These are phyloP conservation scores for Zasmidium cellare DNA, from an alignment of 2,329 filamentous ascomycete genomes.

Conservation along the genomic window DNA sequence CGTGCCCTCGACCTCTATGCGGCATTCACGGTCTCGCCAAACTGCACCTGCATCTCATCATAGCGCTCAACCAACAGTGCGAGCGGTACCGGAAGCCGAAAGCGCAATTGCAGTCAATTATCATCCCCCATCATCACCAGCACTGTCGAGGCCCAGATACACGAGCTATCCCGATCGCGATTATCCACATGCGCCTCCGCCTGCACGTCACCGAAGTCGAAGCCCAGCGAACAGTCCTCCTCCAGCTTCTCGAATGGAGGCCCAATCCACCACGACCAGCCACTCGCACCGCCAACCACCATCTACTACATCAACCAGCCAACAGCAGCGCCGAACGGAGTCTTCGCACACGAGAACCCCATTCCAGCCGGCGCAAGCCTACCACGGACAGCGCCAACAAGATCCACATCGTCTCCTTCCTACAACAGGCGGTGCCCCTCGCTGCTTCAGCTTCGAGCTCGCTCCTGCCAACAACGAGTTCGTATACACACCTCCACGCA, in stretches of 20 bases:
- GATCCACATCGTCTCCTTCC: conserved; percentile 2
- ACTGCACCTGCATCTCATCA: neutral
- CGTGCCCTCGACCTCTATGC: neutral
- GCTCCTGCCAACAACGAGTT: neutral
- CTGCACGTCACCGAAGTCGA: neutral
- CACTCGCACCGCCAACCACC: too few species aligned
- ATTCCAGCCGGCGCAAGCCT: neutral
- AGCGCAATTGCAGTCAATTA: neutral
- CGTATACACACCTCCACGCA: neutral
- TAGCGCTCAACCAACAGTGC: neutral
- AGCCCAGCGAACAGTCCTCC: neutral
- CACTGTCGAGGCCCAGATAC: neutral
- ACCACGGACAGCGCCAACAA: neutral
- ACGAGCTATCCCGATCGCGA: neutral
- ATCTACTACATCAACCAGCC: too few species aligned
- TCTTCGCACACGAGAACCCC: neutral
- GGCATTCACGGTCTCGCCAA: neutral
- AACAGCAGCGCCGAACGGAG: neutral
- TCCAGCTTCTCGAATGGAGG: neutral
- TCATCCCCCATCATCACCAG: neutral
- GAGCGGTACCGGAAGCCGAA: neutral
- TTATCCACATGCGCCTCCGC: conserved; percentile 4
- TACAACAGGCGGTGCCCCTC: neutral
- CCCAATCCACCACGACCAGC: neutral
- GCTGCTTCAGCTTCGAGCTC: conserved; percentile 1